phyloP scores from a whole-genome alignment of 2,329 filamentous ascomycete species.

The Exophiala alcalophila region DNA sequence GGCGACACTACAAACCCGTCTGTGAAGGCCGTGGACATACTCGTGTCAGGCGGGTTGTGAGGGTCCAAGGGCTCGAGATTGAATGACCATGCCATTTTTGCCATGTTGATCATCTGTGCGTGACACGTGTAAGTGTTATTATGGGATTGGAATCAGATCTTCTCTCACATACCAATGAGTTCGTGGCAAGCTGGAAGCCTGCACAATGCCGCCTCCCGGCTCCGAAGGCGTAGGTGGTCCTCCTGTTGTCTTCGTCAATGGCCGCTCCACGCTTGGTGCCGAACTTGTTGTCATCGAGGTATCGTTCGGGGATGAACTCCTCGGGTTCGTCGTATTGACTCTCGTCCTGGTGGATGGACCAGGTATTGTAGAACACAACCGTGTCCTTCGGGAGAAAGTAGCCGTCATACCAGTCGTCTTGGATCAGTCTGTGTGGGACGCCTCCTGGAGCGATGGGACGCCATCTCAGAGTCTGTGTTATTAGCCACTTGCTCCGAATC shows the following conservation, averaged over 20 bases:
- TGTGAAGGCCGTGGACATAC: constrained; percentile 36
- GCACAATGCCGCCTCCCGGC: constrained; percentile 18
- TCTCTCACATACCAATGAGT: constrained; percentile 15
- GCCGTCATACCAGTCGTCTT: constrained; percentile 27
- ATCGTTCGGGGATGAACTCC: constrained; percentile 14
- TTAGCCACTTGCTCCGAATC: background rate
- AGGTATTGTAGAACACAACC: constrained; percentile 22
- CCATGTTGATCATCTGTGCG: constrained; percentile 16
- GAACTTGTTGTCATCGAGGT: constrained; percentile 21
- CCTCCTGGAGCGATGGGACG: constrained; percentile 35
- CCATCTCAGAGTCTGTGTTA: constrained; percentile 33
- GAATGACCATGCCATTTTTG: constrained; percentile 22
- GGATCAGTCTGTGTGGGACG: constrained; percentile 24
- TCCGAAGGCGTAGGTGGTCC: constrained; percentile 33
- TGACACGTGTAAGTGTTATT: too few species aligned
- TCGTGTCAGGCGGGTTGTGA: constrained; percentile 38
- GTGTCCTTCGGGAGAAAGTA: constrained; percentile 26
- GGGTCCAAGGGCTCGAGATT: constrained; percentile 13
- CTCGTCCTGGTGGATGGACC: constrained; percentile 26
- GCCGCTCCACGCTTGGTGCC: constrained; percentile 1
- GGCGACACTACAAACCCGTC: constrained; percentile 35
- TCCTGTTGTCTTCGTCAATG: constrained; percentile 3
- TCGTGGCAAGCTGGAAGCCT: constrained; percentile 18
- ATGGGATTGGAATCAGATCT: too few species aligned
- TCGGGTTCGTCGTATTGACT: constrained; percentile 18